Base-by-base conservation (phyloP, 768 basidiomycete species). In the Sarcomyxa edulis region DNA sequence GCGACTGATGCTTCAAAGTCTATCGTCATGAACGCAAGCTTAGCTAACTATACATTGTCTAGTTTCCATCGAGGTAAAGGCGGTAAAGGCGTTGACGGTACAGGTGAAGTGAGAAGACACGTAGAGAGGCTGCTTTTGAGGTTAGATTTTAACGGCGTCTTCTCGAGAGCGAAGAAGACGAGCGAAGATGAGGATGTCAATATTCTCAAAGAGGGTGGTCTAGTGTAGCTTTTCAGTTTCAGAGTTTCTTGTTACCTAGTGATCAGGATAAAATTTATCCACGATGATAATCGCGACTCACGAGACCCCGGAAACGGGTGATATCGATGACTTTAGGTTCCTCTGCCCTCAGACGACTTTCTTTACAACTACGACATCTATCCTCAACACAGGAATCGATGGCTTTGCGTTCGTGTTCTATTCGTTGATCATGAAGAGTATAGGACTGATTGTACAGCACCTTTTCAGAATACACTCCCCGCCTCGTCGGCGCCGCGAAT, bases 401-500 rank as follows among this genome's bases (percentile, higher is more conserved):
- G 81, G 36, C 71, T 21, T 66, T 70, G 49, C 70, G 81, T 80
- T 43, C 42, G 76, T 71, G 32, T 38, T 46, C 32, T 48, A 42
- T 41, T 36, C 42, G n/a, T n/a, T n/a, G n/a, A n/a, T n/a, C n/a
- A n/a, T n/a, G n/a, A n/a, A n/a, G n/a, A n/a, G n/a, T n/a, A n/a
- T n/a, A n/a, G n/a, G n/a, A n/a, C n/a, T n/a, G n/a, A n/a, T n/a
- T n/a, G n/a, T n/a, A n/a, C n/a, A n/a, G n/a, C n/a, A n/a, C n/a
- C n/a, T n/a, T n/a, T n/a, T 11, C 57, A 87, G 86, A 74, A 48
- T 85, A 80, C 69, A 69, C 76, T 19, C 64, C 84, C 36, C 85
- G 90, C 58, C 71, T 84, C 68, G 72, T 93, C 60, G 88, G 84
- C 30, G 85, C 94, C 38, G 71, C 90, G 53, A 87, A 98, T 74